Conservation (phyloP, 208 protist genomes). For the Herpetomonas samuelpessoai region DNA sequence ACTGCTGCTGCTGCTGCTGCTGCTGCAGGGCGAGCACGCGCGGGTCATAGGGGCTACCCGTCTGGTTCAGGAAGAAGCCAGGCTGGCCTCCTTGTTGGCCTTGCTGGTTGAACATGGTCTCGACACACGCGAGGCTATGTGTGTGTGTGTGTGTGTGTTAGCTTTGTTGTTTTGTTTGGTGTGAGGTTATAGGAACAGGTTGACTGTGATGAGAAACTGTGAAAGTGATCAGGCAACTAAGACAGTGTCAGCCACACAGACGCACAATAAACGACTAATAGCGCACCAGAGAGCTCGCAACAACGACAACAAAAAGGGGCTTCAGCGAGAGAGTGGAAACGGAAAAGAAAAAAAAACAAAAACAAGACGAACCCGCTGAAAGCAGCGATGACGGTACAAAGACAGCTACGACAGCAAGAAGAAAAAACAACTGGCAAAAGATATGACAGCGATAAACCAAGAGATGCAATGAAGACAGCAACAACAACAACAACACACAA, state of each 20-base stretch:
- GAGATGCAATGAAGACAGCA: too few relatives aligned
- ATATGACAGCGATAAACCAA: too few relatives aligned
- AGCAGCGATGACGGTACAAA: slow-evolving; percentile 2
- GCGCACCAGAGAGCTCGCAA: too few relatives aligned
- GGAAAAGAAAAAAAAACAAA: slow-evolving; percentile 12
- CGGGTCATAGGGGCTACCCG: neutral
- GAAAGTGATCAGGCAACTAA: too few relatives aligned
- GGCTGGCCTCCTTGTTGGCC: neutral
- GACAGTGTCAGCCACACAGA: too few relatives aligned
- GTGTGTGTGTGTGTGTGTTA: slow-evolving; percentile 6
- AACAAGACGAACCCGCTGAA: slow-evolving; percentile 3
- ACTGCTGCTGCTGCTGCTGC: neutral
- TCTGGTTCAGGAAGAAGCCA: neutral
- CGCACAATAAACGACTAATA: too few relatives aligned
- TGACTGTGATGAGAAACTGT: too few relatives aligned
- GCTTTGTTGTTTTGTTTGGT: too few relatives aligned
- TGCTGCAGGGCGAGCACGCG: neutral
- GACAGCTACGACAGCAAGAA: slow-evolving; percentile 2
- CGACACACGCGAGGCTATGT: neutral
- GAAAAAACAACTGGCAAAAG: slow-evolving; percentile 6
- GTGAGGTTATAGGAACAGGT: neutral
- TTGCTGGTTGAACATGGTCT: neutral
- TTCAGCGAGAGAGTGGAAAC: slow-evolving; percentile 10
- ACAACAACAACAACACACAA: too few relatives aligned
- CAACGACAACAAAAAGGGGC: too few relatives aligned